phyloP scores from a whole-genome alignment of 2,329 filamentous ascomycete species.

The Neospermospora avenae region DNA sequence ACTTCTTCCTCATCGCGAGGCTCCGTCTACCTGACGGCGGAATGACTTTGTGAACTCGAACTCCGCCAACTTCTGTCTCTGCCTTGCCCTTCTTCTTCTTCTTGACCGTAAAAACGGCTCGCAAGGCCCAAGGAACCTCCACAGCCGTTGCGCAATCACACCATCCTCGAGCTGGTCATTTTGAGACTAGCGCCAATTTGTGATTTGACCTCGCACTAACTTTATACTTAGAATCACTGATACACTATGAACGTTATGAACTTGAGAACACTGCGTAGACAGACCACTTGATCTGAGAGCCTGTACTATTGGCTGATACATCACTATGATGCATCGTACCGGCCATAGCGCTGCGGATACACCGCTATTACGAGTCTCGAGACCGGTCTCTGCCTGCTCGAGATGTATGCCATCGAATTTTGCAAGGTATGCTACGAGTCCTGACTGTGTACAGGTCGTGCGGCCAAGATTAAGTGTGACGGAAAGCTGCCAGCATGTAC shows the following conservation, averaged over 20 bases:
- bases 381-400: constrained; percentile 76
- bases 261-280: neutral
- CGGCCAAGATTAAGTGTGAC: constrained; percentile 92
- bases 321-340: constrained; percentile 8
- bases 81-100: too few species aligned
- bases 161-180: neutral
- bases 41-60: too few species aligned
- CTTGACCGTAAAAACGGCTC: too few species aligned
- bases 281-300: neutral
- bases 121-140: too few species aligned
- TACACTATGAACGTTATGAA: neutral
- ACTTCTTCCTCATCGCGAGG: neutral
- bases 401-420: constrained; percentile 52
- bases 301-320: neutral
- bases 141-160: neutral
- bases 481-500: constrained; percentile 94
- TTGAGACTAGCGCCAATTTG: neutral
- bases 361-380: constrained; percentile 67
- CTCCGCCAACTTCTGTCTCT: too few species aligned
- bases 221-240: neutral
- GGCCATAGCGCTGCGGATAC: constrained; percentile 35
- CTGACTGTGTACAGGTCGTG: constrained; percentile 52
- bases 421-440: neutral
- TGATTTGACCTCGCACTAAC: neutral
- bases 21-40: too few species aligned